phyloP scores from a whole-genome alignment of 305 asterid genomes.

The Fraxinus nigra region DNA sequence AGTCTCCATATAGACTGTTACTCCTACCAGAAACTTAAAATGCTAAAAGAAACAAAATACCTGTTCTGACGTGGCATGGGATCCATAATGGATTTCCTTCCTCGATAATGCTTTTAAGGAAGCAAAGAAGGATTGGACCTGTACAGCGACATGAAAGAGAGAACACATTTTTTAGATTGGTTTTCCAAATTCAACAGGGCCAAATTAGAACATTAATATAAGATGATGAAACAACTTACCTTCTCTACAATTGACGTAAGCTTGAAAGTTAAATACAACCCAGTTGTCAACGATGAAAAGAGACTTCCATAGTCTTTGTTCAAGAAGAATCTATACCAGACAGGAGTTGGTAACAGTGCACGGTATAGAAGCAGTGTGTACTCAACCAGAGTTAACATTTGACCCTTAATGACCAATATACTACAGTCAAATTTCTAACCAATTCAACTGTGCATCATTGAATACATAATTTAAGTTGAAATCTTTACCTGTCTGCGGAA shows the following conservation, averaged over 20 bases:
- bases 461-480: conserved; percentile 5
- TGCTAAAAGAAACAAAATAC: conserved; percentile 31
- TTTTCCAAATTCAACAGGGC: conserved; percentile 7
- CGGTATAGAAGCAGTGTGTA: conserved; percentile 81
- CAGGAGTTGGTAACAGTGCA: conserved; percentile 85
- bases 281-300: conserved; percentile 84
- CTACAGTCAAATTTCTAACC: conserved; percentile 19
- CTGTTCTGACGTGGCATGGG: conserved; percentile 90
- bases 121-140: conserved; percentile 68
- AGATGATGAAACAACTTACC: conserved; percentile 38
- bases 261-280: conserved; percentile 87
- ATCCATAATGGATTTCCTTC: conserved; percentile 83
- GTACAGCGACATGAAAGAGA: conserved; percentile 23
- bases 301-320: conserved; percentile 94
- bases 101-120: conserved; percentile 82
- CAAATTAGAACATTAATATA: conserved; percentile 8
- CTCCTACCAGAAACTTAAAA: neutral
- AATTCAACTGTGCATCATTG: neutral
- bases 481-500: conserved; percentile 80
- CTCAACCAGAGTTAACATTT: conserved; percentile 90
- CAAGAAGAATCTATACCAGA: conserved; percentile 94
- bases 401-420: conserved; percentile 60
- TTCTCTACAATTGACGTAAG: conserved; percentile 81
- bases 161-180: conserved; percentile 1
- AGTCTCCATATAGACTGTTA: neutral